Evolutionary conservation across 805 yeast species (phyloP), one percentile per base, ranked within the genome.

Genomic region (Candida insectalens): DNA sequence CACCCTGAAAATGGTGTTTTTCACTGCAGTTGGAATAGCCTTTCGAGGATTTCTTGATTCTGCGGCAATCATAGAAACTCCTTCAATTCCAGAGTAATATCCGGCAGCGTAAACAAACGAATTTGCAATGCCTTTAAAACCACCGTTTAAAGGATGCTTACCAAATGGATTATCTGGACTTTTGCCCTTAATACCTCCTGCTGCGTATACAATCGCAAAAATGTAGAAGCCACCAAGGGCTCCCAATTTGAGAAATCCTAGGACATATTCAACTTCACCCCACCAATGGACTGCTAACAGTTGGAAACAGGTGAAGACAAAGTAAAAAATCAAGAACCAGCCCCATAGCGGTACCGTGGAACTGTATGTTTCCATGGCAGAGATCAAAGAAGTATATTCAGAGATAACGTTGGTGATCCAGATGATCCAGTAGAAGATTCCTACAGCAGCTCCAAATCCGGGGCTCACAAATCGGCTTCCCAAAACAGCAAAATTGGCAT

Each of bases 31-130:
- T 5, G 83, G 82, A 38, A 76, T 63, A 5, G 77, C 71, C 34
- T 59, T 62, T 28, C 65, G 53, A 3, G 83, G 83, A 43, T 76
- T 73, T 44, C 68, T 65, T 3, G 77, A 61, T 44, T 76, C 83
- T 19, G 76, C 74, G 1, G 82, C 81, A 27, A 75, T 65, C 22
- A 76, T 56, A 12, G 78, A 46, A 19, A 49, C 37, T 39, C 47
- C 37, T 31, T 51, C 56, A 26, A 49, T 39, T 27, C 54, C 55
- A 2, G 49, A 43, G 23, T 49, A 50, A 10, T 41, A 45, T 13
- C 44, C 45, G 31, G 48, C 44, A 5, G 50, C 50, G 22, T 44
- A 42, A 19, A 42, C 46, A 27, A 50, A 44, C 2, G 46, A 40
- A 10, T 37, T 41, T 6, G 54, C 54, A 30, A 50, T 40, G 34